Conservation (phyloP, 805 yeast species). For the Saturnispora gosingensis region DNA sequence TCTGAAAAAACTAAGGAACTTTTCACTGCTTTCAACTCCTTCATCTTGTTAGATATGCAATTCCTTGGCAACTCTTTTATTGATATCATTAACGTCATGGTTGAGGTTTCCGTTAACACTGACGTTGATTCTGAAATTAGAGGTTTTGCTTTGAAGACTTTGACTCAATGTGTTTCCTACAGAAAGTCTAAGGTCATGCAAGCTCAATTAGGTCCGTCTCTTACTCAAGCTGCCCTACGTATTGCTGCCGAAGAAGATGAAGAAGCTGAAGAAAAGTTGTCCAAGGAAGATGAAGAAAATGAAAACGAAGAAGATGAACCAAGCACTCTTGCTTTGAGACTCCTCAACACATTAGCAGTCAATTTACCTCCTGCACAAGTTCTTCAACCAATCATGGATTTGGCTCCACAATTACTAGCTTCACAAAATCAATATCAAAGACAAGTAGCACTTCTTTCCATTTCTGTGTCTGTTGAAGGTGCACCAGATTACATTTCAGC, state of each 20-base stretch:
- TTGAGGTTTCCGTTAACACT: constrained; percentile 62
- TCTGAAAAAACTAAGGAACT: constrained; percentile 60
- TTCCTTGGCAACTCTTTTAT: constrained; percentile 69
- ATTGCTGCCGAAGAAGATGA: constrained; percentile 76
- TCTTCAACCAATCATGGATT: constrained; percentile 66
- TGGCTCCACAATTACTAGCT: constrained; percentile 45
- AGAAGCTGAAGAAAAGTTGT: constrained; percentile 65
- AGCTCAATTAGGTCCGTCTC: constrained; percentile 74
- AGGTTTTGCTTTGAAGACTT: constrained; percentile 73
- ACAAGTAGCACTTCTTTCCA: constrained; percentile 76
- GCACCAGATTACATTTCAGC: constrained; percentile 86
- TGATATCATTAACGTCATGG: constrained; percentile 60
- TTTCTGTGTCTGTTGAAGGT: constrained; percentile 81
- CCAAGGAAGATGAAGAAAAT: constrained; percentile 78
- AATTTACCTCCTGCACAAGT: constrained; percentile 92
- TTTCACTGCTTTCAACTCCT: constrained; percentile 77
- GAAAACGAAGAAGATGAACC: constrained; percentile 90
- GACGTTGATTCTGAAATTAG: constrained; percentile 73
- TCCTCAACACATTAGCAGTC: constrained; percentile 67
- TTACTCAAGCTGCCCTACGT: constrained; percentile 63
- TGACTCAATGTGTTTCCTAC: constrained; percentile 67
- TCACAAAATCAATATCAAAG: constrained; percentile 67
- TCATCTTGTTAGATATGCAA: constrained; percentile 66
- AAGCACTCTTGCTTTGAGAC: constrained; percentile 64
- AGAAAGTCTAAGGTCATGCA: constrained; percentile 73